These are phyloP conservation scores for Neonectria coccinea DNA, from an alignment of 2,329 filamentous ascomycete species.

Conservation along the genomic window DNA sequence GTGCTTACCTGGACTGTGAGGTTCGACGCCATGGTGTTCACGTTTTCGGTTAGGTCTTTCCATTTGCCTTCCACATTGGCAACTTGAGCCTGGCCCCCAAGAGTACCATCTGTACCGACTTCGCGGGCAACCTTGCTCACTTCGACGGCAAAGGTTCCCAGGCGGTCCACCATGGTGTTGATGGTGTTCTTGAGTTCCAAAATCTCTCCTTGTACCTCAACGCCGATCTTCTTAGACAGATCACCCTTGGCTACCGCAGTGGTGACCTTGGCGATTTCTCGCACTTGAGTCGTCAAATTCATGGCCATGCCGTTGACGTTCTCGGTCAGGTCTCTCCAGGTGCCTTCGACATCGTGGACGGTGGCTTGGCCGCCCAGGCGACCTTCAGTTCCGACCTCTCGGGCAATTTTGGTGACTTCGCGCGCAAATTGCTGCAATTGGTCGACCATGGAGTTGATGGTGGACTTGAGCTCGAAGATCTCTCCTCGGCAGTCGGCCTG, in stretches of 20 bases:
- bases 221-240: constrained; percentile 94
- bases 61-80: constrained; percentile 97
- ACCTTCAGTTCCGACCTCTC: constrained; percentile 96
- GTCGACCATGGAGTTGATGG: constrained; percentile 99
- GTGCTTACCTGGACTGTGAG: constrained; percentile 70
- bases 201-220: constrained; percentile 94
- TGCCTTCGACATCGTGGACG: constrained; percentile 95
- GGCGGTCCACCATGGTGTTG: constrained; percentile 98
- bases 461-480: constrained; percentile 94
- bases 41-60: constrained; percentile 94
- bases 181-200: constrained; percentile 96
- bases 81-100: constrained; percentile 93
- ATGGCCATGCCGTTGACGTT: constrained; percentile 99
- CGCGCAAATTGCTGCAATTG: constrained; percentile 96
- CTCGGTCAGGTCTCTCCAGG: constrained; percentile 95
- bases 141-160: constrained; percentile 95
- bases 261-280: constrained; percentile 96
- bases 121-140: constrained; percentile 96
- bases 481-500: constrained; percentile 92
- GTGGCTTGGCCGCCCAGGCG: constrained; percentile 94
- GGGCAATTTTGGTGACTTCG: constrained; percentile 95
- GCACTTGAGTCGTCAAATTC: constrained; percentile 96
- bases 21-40: constrained; percentile 81
- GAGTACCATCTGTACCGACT: constrained; percentile 94
- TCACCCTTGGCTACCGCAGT: constrained; percentile 95